Conservation (phyloP, 768 basidiomycete species). For the Vararia minispora region DNA sequence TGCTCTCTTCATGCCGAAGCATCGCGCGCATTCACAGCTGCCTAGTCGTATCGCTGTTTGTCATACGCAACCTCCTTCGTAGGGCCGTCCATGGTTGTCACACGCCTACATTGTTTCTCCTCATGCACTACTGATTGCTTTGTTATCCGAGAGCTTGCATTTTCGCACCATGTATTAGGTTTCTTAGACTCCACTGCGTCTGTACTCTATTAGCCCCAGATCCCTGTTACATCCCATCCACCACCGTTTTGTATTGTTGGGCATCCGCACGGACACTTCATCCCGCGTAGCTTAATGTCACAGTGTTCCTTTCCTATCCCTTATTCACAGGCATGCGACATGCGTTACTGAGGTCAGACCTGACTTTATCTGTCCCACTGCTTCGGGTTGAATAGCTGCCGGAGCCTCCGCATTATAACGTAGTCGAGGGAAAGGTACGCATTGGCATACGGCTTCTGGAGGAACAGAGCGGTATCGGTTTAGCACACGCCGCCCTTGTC, state of each 20-base stretch:
- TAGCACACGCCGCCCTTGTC: too few species aligned
- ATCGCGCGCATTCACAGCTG: constrained; percentile 38
- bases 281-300: neutral
- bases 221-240: neutral
- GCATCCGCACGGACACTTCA: neutral
- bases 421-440: too few species aligned
- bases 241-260: neutral
- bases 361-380: too few species aligned
- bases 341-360: too few species aligned
- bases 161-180: neutral
- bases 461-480: too few species aligned
- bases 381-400: too few species aligned
- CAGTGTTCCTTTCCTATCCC: too few species aligned
- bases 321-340: too few species aligned
- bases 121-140: neutral
- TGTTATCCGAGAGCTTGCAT: neutral
- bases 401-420: too few species aligned
- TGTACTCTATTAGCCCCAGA: neutral
- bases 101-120: too few species aligned
- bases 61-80: neutral
- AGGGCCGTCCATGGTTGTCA: neutral
- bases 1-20: constrained; percentile 63
- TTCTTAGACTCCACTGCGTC: neutral
- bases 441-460: too few species aligned
- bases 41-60: constrained; percentile 5